Evolutionary conservation across 768 basidiomycete genomes (phyloP), one percentile per base, ranked within the genome.

Genomic region (Boletus eberwhitei): DNA sequence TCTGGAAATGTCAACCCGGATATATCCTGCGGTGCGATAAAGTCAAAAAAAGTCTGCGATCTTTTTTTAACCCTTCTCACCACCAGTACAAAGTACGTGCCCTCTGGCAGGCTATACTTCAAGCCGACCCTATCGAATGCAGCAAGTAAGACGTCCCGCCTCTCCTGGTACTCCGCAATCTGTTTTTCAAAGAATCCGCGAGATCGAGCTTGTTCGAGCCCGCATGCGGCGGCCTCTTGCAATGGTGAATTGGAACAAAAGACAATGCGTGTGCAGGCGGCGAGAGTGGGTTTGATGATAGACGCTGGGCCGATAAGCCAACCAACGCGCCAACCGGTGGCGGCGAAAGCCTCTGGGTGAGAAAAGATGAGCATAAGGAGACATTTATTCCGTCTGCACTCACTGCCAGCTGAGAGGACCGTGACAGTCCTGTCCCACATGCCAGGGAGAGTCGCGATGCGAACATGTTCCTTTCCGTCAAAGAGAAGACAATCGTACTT

Each of bases 351-450:
- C 78, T 98, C 93, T 95, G 71, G 16, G 12, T 14, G 24, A 5
- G 7, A 34, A 19, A 41, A 17, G 13, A 42, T 59, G 49, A 58
- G n/a, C 42, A 32, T 40, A 11, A 39, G 29, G 41, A 38, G 24
- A 37, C 32, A 35, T 34, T 21, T 29, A 0, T 26, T 36, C 11
- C 32, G 12, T 49, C 39, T 34, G 17, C 6, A 72, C 86, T 75
- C 72, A 93, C 93, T 96, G 62, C 94, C 94, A 29, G 91, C 95
- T n/a, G 93, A 95, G 38, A 89, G 86, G 51, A 98, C 91, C 8
- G 96, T 98, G 40, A 99, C 86, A 0, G 97, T 99, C 41, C 97
- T 85, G 60, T 98, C 91, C 95, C 95, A 98, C 91, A 98, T 97
- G 21, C 93, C 92, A 6, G 94, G 95, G n/a, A 99, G 79, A 35